Percentiles rank a stretch among this genome's conserved stretches.
phyloP scores from a whole-genome alignment of 352 stramenopile genomes.

The Phytophthora syringae region DNA sequence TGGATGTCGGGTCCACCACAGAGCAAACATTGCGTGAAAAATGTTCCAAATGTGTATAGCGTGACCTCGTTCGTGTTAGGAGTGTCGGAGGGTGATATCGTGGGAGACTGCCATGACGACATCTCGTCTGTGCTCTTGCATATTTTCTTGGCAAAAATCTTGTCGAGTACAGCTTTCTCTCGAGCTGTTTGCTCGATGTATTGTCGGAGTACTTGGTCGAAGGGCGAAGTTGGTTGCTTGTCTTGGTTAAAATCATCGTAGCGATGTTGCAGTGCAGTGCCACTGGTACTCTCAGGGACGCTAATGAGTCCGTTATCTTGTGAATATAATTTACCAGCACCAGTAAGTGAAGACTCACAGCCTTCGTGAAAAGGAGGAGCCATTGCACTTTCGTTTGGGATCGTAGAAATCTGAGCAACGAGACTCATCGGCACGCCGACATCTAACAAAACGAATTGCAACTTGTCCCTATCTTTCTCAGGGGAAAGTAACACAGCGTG shows the following conservation, averaged over 20 bases:
- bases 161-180: conserved; percentile 24
- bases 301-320: neutral
- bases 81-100: conserved; percentile 34
- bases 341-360: neutral
- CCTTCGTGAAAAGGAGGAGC: neutral
- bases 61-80: conserved; percentile 30
- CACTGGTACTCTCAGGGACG: neutral
- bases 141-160: conserved; percentile 17
- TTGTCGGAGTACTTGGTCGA: conserved; percentile 25
- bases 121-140: neutral
- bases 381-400: neutral
- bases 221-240: conserved; percentile 11
- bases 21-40: conserved; percentile 56
- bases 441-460: conserved; percentile 39
- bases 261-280: neutral
- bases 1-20: conserved; percentile 32
- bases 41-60: conserved; percentile 57
- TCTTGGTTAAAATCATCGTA: conserved; percentile 3
- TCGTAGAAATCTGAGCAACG: conserved; percentile 28
- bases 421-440: conserved; percentile 46
- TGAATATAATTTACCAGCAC: neutral
- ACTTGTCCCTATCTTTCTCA: conserved; percentile 14
- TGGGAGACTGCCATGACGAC: conserved; percentile 20
- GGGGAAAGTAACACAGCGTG: neutral
- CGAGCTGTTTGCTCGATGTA: conserved; percentile 28